A percentile compares a stretch with the other conserved stretches of the same genome.
phyloP scores from a whole-genome alignment of 2,329 filamentous ascomycete genomes.

The Botrytis paeoniae region DNA sequence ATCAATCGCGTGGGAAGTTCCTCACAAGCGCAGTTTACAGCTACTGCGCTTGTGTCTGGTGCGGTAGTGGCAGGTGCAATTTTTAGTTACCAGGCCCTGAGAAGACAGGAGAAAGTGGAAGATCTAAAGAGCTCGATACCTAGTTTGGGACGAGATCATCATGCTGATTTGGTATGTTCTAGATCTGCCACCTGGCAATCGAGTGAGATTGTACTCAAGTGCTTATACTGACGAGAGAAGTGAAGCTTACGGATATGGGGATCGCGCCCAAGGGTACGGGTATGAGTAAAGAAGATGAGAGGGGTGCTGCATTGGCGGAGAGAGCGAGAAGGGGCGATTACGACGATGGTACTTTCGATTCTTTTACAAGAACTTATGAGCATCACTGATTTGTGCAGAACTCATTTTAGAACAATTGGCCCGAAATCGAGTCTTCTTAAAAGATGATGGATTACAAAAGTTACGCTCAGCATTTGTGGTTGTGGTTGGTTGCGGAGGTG shows the following conservation, averaged over 20 bases:
- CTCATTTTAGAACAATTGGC: constrained; percentile 93
- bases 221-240: constrained; percentile 40
- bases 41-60: constrained; percentile 66
- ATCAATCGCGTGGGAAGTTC: constrained; percentile 29
- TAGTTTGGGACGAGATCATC: constrained; percentile 36
- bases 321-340: constrained; percentile 62
- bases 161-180: constrained; percentile 41
- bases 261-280: constrained; percentile 32
- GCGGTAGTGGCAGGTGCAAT: constrained; percentile 58
- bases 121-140: constrained; percentile 61
- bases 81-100: constrained; percentile 60
- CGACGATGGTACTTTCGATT: constrained; percentile 47
- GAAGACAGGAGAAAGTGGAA: constrained; percentile 51
- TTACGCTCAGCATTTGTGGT: constrained; percentile 81
- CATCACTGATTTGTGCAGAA: constrained; percentile 48
- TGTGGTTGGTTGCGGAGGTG: constrained; percentile 89
- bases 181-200: not conserved
- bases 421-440: constrained; percentile 87
- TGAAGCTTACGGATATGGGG: constrained; percentile 51
- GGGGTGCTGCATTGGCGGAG: constrained; percentile 56
- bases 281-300: constrained; percentile 58
- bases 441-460: constrained; percentile 72
- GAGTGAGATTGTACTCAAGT: not conserved
- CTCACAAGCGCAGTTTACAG: constrained; percentile 55
- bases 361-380: not conserved